phyloP scores from a whole-genome alignment of 1,284 basidiomycete species.

The Ustilago bromivora region DNA sequence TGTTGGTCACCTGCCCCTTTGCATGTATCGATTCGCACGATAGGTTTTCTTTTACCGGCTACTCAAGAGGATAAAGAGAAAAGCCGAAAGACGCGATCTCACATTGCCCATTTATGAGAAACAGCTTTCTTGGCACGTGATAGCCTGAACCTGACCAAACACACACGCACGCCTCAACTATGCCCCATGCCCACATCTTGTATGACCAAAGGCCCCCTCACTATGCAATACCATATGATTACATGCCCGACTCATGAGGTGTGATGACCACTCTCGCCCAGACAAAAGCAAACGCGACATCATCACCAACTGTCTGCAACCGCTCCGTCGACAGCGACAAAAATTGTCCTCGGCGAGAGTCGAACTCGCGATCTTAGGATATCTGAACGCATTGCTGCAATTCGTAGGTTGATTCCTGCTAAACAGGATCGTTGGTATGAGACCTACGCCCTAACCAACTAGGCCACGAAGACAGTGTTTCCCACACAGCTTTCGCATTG shows the following conservation, averaged over 20 bases:
- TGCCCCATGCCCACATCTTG: too few species aligned
- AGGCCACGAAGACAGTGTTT: slow-evolving; percentile 38
- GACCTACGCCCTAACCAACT: slow-evolving; percentile 54
- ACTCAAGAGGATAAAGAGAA: too few species aligned
- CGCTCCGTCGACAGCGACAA: background rate
- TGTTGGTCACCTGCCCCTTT: too few species aligned
- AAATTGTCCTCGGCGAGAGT: slow-evolving; percentile 41
- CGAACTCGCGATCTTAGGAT: slow-evolving; percentile 52
- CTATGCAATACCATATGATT: too few species aligned
- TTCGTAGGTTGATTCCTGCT: slow-evolving; percentile 40
- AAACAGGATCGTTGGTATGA: slow-evolving; percentile 47
- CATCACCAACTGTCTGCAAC: background rate
- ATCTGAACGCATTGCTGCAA: slow-evolving; percentile 9
- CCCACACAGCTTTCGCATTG: background rate
- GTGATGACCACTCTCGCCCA: background rate
- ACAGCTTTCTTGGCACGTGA: slow-evolving; percentile 8
- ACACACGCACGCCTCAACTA: background rate
- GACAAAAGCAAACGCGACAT: slow-evolving; percentile 1
- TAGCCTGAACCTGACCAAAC: slow-evolving; percentile 5
- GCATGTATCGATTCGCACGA: too few species aligned
- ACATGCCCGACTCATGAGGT: background rate
- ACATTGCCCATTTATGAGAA: slow-evolving; percentile 3
- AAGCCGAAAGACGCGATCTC: too few species aligned
- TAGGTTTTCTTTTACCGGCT: too few species aligned
- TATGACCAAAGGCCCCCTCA: too few species aligned